These are phyloP conservation scores for Pinus albicaulis DNA, from an alignment of 75 land plant genomes.

Conservation along the genomic window DNA sequence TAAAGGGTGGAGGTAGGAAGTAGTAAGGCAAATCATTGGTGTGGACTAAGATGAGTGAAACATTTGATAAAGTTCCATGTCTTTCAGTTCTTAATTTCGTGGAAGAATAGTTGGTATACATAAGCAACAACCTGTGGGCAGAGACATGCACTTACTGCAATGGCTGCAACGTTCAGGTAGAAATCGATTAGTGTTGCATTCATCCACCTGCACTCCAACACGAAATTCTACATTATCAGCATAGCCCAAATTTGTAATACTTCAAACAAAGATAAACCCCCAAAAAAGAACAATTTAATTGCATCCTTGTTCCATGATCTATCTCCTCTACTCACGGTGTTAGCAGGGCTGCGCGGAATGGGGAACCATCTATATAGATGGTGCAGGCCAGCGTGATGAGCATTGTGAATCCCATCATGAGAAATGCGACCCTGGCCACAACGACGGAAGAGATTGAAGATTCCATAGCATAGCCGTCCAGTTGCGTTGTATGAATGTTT, in stretches of 20 bases:
- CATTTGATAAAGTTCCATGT: no score
- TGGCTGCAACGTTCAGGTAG: constrained; percentile 41
- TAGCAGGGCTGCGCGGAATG: constrained; percentile 76
- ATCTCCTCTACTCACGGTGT: constrained; percentile 44
- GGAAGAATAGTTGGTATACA: no score
- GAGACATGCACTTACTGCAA: constrained; percentile 32
- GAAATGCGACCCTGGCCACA: constrained; percentile 41
- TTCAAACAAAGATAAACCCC: neutral
- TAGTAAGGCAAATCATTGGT: no score
- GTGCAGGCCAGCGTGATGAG: constrained; percentile 60
- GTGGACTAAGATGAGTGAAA: no score
- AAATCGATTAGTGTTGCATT: constrained; percentile 64
- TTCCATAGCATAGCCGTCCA: neutral
- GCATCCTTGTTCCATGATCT: neutral
- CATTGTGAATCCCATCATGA: constrained; percentile 44
- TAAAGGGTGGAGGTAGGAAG: no score
- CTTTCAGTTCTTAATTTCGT: no score
- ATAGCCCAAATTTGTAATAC: neutral
- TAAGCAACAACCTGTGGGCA: no score
- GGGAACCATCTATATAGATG: constrained; percentile 61
- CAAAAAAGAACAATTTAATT: neutral
- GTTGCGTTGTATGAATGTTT: neutral
- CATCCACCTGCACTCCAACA: constrained; percentile 57
- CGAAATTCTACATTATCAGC: neutral
- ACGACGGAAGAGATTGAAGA: constrained; percentile 16